A percentile compares a stretch with the other conserved stretches of the same genome.
Conservation (phyloP, 352 stramenopile species). For the Phytophthora agathidicida region DNA sequence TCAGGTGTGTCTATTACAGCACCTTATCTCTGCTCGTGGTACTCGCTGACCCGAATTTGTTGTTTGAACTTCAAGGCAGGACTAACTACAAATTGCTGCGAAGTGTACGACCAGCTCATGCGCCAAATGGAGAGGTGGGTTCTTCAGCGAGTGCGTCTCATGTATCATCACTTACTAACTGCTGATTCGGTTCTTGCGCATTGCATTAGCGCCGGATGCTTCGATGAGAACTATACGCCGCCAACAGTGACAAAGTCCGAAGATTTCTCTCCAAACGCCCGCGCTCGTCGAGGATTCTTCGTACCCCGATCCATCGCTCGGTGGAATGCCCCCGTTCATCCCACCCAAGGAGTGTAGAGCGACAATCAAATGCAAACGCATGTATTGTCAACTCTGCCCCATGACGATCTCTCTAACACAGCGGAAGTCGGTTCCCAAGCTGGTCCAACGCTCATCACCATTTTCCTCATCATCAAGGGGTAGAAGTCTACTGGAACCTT, state of each 20-base stretch:
- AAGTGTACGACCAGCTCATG: conserved; percentile 49
- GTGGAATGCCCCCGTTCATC: conserved; percentile 50
- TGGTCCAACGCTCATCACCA: conserved; percentile 16
- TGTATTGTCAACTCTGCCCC: no score
- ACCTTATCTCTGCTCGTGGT: background rate
- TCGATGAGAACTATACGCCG: conserved; percentile 52
- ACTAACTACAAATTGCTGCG: conserved; percentile 32
- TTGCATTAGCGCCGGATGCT: conserved; percentile 48
- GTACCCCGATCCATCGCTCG: conserved; percentile 38
- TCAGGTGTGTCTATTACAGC: conserved; percentile 41
- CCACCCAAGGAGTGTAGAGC: conserved; percentile 40
- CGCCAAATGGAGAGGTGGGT: conserved; percentile 49
- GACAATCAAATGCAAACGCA: no score
- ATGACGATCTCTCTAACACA: no score
- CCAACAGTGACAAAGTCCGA: conserved; percentile 50
- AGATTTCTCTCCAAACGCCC: conserved; percentile 16
- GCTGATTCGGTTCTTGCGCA: background rate
- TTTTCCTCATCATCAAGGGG: no score
- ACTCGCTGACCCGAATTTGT: conserved; percentile 2
- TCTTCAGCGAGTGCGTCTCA: background rate
- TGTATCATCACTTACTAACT: background rate
- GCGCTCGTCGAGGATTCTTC: conserved; percentile 31
- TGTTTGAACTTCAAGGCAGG: conserved; percentile 33
- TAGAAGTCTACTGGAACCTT: conserved; percentile 29
- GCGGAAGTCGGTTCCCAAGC: conserved; percentile 8